Percentiles rank a stretch among this genome's conserved stretches.
Conservation (phyloP, 2,329 filamentous ascomycete species). For the Hypoxylon sp. region DNA sequence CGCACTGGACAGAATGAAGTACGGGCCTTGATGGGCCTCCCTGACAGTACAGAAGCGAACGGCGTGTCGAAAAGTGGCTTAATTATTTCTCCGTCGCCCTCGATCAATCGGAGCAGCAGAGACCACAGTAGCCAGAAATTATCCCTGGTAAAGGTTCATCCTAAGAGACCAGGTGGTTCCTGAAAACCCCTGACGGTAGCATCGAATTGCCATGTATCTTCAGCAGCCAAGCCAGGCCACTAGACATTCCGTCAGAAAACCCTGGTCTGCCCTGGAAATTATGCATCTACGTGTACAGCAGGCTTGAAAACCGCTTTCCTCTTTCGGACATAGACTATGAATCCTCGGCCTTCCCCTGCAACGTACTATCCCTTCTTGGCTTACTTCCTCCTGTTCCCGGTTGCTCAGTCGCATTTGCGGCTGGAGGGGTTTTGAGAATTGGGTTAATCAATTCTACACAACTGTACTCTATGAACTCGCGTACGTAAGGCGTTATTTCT, state of each 20-base stretch:
- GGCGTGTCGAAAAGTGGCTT: constrained; percentile 20
- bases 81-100: constrained; percentile 27
- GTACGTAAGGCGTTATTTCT: no score
- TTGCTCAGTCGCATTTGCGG: constrained; percentile 31
- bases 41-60: constrained; percentile 11
- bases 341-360: constrained; percentile 33
- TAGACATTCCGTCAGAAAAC: constrained; percentile 25
- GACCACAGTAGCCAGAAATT: background rate
- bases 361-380: constrained; percentile 32
- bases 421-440: constrained; percentile 21
- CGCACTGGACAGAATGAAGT: constrained; percentile 24
- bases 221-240: no score
- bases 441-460: constrained; percentile 22
- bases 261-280: constrained; percentile 39
- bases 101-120: constrained; percentile 22
- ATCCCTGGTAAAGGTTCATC: constrained; percentile 25
- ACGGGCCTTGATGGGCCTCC: constrained; percentile 5
- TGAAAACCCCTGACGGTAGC: constrained; percentile 12
- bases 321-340: constrained; percentile 27
- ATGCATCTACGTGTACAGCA: constrained; percentile 35
- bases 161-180: constrained; percentile 16
- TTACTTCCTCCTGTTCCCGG: constrained; percentile 17
- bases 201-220: constrained; percentile 23
- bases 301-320: constrained; percentile 36
- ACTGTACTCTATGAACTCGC: no score